Conservation (phyloP, 2,329 filamentous ascomycete species). For the Talaromyces funiculosus region DNA sequence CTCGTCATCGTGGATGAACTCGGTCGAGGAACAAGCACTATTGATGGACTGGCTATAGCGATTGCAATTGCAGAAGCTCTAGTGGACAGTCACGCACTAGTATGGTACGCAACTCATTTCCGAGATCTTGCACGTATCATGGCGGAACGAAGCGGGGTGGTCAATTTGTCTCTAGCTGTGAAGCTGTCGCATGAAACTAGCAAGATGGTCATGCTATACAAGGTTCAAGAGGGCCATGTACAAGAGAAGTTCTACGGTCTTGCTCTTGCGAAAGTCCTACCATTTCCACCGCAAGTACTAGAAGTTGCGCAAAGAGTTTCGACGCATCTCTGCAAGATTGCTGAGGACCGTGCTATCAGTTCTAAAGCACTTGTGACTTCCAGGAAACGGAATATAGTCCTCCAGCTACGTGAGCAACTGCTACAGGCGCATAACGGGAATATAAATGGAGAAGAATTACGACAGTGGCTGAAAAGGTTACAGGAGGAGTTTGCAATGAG, state of each 20-base stretch:
- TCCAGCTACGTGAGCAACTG: constrained; percentile 68
- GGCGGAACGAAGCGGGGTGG: constrained; percentile 67
- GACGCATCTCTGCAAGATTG: constrained; percentile 53
- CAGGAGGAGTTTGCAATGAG: constrained; percentile 68
- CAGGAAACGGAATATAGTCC: constrained; percentile 65
- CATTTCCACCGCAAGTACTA: constrained; percentile 64
- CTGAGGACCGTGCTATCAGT: constrained; percentile 53
- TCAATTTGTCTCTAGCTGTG: constrained; percentile 75
- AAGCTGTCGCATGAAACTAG: constrained; percentile 54
- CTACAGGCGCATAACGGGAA: constrained; percentile 60
- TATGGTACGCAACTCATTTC: constrained; percentile 96
- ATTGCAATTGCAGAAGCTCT: constrained; percentile 85
- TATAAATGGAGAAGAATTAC: constrained; percentile 60
- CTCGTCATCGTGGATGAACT: constrained; percentile 87
- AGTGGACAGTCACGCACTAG: constrained; percentile 67
- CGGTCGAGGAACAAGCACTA: constrained; percentile 80
- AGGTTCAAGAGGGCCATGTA: constrained; percentile 65
- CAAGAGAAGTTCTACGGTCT: constrained; percentile 75
- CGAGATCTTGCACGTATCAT: constrained; percentile 72
- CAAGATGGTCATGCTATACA: constrained; percentile 83
- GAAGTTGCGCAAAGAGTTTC: constrained; percentile 63
- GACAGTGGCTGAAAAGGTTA: constrained; percentile 58
- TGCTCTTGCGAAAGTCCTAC: constrained; percentile 68
- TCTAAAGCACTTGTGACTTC: constrained; percentile 55
- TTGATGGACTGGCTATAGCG: constrained; percentile 83